Percentiles rank a stretch among this genome's conserved stretches.
Conservation (phyloP, 2,329 filamentous ascomycete genomes). For the Fusarium sp. region DNA sequence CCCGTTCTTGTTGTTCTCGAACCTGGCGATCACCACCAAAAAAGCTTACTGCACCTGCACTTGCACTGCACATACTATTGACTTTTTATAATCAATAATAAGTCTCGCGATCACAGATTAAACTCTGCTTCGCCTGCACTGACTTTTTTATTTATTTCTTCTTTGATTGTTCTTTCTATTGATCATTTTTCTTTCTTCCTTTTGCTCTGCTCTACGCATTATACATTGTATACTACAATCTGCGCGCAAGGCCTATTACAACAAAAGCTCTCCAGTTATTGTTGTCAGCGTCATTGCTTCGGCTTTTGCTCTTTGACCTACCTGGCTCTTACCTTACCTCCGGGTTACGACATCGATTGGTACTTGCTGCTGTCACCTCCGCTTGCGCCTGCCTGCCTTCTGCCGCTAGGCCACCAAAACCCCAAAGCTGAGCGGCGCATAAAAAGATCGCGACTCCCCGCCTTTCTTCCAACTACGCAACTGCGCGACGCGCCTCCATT, state of each 20-base stretch:
- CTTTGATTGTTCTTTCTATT: constrained; percentile 29
- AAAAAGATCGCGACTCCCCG: constrained; percentile 37
- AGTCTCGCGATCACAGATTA: constrained; percentile 24
- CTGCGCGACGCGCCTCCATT: constrained; percentile 42
- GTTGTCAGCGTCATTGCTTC: constrained; percentile 36
- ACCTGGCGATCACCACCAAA: constrained; percentile 32
- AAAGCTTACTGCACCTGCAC: background rate
- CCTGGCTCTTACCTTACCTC: constrained; percentile 24
- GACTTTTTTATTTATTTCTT: constrained; percentile 11
- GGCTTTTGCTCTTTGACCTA: constrained; percentile 24
- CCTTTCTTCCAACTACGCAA: constrained; percentile 24
- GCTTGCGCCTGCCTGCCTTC: constrained; percentile 13
- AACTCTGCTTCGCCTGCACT: constrained; percentile 11
- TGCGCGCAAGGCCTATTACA: constrained; percentile 13
- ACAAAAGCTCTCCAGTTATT: constrained; percentile 14
- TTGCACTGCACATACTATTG: constrained; percentile 6
- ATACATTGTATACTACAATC: constrained; percentile 10
- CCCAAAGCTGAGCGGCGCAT: constrained; percentile 15
- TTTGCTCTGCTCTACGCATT: constrained; percentile 10
- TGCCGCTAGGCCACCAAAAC: constrained; percentile 36
- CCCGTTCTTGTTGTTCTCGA: constrained; percentile 36
- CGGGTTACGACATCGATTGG: constrained; percentile 30
- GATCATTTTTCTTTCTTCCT: background rate
- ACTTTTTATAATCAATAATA: constrained; percentile 38
- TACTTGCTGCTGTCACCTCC: constrained; percentile 37